Conservation (phyloP, 1,284 basidiomycete genomes). For the Ustilago nuda region DNA sequence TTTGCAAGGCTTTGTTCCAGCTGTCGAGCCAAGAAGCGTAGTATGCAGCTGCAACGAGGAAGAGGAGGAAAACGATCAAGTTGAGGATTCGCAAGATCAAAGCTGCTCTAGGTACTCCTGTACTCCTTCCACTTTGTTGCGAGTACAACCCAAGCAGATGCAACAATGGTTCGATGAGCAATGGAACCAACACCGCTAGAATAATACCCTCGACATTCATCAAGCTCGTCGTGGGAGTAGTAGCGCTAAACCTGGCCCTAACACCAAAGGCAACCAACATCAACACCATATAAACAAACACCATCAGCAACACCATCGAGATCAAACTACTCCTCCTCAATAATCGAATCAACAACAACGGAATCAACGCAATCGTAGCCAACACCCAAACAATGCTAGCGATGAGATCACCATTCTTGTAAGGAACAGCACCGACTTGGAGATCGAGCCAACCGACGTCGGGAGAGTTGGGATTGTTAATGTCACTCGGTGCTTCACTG, state of each 20-base stretch:
- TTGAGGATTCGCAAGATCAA: conserved; percentile 49
- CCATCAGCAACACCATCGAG: conserved; percentile 46
- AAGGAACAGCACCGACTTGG: conserved; percentile 50
- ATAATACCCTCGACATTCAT: conserved; percentile 53
- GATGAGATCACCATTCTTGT: conserved; percentile 58
- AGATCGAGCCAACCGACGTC: conserved; percentile 55
- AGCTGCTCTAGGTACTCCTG: conserved; percentile 45
- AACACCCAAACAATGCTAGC: conserved; percentile 52
- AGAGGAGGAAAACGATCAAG: conserved; percentile 54
- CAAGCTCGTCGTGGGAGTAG: conserved; percentile 38
- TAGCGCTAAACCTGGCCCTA: conserved; percentile 36
- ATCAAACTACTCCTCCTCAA: conserved; percentile 51
- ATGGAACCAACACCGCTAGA: conserved; percentile 37
- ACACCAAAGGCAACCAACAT: conserved; percentile 49
- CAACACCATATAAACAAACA: conserved; percentile 45
- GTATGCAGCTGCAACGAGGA: conserved; percentile 44
- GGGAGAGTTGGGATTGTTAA: conserved; percentile 53
- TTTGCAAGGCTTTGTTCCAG: conserved; percentile 45
- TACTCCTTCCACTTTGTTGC: conserved; percentile 27
- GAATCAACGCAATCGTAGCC: conserved; percentile 47
- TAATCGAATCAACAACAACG: conserved; percentile 52
- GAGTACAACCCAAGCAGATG: conserved; percentile 47
- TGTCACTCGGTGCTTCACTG: conserved; percentile 43
- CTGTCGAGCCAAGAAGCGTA: conserved; percentile 39
- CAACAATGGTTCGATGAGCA: conserved; percentile 51